Evolutionary conservation across 139 green algal species (phyloP).

Genomic region (Diplosphaera chodatii): DNA sequence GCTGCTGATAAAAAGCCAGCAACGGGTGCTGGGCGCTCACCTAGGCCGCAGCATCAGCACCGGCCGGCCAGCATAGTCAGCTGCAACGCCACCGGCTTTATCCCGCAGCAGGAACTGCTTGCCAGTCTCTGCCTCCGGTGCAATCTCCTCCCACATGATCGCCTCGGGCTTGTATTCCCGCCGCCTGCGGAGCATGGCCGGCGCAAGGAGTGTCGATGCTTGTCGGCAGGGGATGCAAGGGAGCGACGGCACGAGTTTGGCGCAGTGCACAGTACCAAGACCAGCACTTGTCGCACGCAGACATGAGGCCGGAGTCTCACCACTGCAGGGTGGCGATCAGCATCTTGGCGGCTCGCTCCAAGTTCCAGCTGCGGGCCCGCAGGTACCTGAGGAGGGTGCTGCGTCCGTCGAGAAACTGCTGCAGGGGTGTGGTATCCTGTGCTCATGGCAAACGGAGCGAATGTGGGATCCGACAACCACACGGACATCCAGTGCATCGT

Average conservation of each 20-base stretch:
- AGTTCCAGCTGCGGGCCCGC: conserved; percentile 56
- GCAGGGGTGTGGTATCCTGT: not conserved
- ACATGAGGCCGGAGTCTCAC: conserved; percentile 21
- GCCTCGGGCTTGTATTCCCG: conserved; percentile 51
- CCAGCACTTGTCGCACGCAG: no score
- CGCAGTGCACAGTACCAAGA: no score
- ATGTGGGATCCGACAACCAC: no score
- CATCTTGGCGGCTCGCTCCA: conserved; percentile 66
- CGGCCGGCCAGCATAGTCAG: conserved; percentile 27
- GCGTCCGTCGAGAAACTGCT: not conserved
- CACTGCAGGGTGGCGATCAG: conserved; percentile 51
- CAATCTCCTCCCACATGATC: conserved; percentile 54
- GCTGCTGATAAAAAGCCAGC: no score
- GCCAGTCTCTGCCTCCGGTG: conserved; percentile 46
- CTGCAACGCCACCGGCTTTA: conserved; percentile 20
- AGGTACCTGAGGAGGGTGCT: conserved; percentile 72
- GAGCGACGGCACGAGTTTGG: no score
- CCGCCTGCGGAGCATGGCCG: conserved; percentile 38
- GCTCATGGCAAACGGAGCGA: no score
- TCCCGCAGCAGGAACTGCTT: conserved; percentile 68
- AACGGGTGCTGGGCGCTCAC: conserved; percentile 27
- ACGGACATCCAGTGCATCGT: no score
- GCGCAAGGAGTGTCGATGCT: no score
- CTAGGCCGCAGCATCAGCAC: conserved; percentile 74
- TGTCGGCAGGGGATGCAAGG: no score